Evolutionary conservation across 768 basidiomycete species (phyloP).

Genomic region (Xerocomellus intermedius): DNA sequence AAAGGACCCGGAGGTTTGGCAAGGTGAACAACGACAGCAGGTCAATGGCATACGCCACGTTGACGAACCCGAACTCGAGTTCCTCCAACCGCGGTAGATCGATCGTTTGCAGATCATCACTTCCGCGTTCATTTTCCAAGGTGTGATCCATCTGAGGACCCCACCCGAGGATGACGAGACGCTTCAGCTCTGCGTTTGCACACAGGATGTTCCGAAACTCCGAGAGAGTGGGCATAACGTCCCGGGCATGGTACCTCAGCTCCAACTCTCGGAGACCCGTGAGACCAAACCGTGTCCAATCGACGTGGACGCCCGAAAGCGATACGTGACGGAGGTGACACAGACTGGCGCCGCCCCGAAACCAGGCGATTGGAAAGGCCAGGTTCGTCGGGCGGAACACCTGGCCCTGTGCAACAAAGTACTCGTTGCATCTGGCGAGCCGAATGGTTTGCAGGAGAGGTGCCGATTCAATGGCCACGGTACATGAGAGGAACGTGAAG

Average conservation of each 20-base stretch:
- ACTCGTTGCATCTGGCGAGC: slow-evolving; percentile 58
- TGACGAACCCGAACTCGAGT: slow-evolving; percentile 45
- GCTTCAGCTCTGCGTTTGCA: slow-evolving; percentile 38
- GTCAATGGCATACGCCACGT: slow-evolving; percentile 38
- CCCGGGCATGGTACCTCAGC: slow-evolving; percentile 54
- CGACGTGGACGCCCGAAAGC: slow-evolving; percentile 56
- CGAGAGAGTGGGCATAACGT: slow-evolving; percentile 52
- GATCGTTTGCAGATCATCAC: slow-evolving; percentile 16
- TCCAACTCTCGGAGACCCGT: slow-evolving; percentile 46
- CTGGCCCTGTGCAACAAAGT: slow-evolving; percentile 45
- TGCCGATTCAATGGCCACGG: slow-evolving; percentile 31
- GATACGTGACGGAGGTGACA: slow-evolving; percentile 40
- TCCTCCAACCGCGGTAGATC: slow-evolving; percentile 31
- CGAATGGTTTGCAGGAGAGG: slow-evolving; percentile 42
- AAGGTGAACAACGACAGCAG: slow-evolving; percentile 40
- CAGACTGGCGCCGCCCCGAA: slow-evolving; percentile 34
- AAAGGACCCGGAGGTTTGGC: slow-evolving; percentile 38
- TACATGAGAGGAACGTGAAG: slow-evolving; percentile 47
- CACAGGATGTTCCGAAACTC: slow-evolving; percentile 46
- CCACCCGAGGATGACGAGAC: slow-evolving; percentile 52
- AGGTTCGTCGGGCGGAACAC: slow-evolving; percentile 44
- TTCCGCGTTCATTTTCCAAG: not conserved
- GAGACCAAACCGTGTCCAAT: slow-evolving; percentile 47
- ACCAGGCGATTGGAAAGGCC: slow-evolving; percentile 41
- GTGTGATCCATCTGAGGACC: slow-evolving; percentile 39